Percentiles rank a stretch among this genome's conserved stretches.
Evolutionary conservation across 345 rosid genomes (phyloP).

Genomic region (Linum lewisii): DNA sequence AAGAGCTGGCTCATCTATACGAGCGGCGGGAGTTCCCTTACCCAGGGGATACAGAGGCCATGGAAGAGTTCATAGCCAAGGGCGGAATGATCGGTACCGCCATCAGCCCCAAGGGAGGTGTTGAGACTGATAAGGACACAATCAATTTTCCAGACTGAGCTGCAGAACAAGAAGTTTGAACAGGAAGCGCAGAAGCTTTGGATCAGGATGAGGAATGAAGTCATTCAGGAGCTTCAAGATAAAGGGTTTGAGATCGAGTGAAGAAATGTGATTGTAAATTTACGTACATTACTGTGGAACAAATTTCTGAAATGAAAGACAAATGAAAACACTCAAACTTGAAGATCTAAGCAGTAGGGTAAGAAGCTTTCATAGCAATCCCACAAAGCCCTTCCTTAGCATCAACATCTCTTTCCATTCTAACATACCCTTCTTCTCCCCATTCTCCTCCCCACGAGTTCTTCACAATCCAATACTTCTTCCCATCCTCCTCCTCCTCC

Average conservation of each 20-base stretch:
- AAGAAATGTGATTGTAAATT: no score
- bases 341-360: background rate
- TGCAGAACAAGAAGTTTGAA: conserved; percentile 65
- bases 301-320: no score
- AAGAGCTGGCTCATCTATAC: conserved; percentile 60
- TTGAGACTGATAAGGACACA: conserved; percentile 44
- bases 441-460: no score
- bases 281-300: no score
- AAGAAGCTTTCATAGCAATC: no score
- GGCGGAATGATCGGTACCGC: conserved; percentile 76
- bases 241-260: conserved; percentile 69
- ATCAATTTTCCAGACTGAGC: conserved; percentile 40
- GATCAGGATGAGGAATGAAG: conserved; percentile 87
- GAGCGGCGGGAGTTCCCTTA: conserved; percentile 71
- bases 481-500: no score
- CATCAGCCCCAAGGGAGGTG: conserved; percentile 60
- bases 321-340: no score
- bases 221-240: conserved; percentile 66
- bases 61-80: conserved; percentile 76
- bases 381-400: no score
- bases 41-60: conserved; percentile 77
- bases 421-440: no score
- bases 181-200: conserved; percentile 71
- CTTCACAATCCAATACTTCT: no score
- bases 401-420: no score